Evolutionary conservation across 768 basidiomycete species (phyloP).

Genomic region (Mycena rosella): DNA sequence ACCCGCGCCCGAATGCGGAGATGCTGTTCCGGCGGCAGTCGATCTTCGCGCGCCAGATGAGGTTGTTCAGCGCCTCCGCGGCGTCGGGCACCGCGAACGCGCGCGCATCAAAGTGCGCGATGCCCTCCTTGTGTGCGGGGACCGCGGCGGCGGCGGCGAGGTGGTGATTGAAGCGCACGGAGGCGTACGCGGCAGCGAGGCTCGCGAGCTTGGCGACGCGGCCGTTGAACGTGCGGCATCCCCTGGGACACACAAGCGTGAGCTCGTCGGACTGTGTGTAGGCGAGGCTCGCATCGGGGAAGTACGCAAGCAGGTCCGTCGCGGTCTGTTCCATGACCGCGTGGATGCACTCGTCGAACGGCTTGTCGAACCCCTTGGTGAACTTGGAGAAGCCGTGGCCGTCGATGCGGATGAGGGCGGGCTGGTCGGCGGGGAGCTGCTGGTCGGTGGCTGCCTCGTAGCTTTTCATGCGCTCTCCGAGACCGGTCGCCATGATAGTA

Average conservation of each 20-base stretch:
- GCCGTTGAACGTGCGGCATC: slow-evolving; percentile 27
- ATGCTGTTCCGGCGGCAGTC: slow-evolving; percentile 34
- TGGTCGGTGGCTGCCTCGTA: slow-evolving; percentile 33
- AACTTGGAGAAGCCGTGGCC: slow-evolving; percentile 36
- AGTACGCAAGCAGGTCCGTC: slow-evolving; percentile 26
- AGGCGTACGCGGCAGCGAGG: slow-evolving; percentile 31
- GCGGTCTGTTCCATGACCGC: slow-evolving; percentile 29
- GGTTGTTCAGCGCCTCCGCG: slow-evolving; percentile 32
- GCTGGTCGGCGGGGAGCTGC: slow-evolving; percentile 25
- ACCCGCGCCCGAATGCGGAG: slow-evolving; percentile 27
- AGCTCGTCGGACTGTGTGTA: slow-evolving; percentile 37
- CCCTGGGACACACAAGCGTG: slow-evolving; percentile 29
- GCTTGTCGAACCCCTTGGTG: slow-evolving; percentile 34
- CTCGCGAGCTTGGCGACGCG: slow-evolving; percentile 29
- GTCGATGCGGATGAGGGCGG: slow-evolving; percentile 29
- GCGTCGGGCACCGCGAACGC: slow-evolving; percentile 24
- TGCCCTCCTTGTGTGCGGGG: slow-evolving; percentile 21
- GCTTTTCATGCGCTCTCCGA: slow-evolving; percentile 32
- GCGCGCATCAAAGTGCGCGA: slow-evolving; percentile 35
- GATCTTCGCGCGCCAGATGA: slow-evolving; percentile 35
- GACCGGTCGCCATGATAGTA: not conserved
- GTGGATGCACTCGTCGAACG: slow-evolving; percentile 34
- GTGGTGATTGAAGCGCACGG: slow-evolving; percentile 35
- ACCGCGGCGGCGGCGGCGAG: not conserved
- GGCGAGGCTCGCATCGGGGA: slow-evolving; percentile 32